Evolutionary conservation across 306 rosid genomes (phyloP).

Genomic region (Coriaria nepalensis): DNA sequence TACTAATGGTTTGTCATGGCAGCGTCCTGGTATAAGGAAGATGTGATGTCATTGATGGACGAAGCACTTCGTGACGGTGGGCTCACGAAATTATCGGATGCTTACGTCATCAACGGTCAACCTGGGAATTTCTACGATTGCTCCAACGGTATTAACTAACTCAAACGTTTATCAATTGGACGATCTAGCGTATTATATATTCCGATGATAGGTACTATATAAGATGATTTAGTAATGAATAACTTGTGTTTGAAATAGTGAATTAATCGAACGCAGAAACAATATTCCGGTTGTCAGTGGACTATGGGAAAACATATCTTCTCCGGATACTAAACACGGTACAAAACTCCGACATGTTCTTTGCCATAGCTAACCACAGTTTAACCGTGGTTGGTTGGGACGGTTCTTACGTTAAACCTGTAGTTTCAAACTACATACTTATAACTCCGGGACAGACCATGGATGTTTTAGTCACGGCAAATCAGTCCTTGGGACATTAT

Average conservation of each 20-base stretch:
- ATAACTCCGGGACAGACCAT: conserved; percentile 43
- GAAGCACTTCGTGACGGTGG: too few species aligned
- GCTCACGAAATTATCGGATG: too few species aligned
- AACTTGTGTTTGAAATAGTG: background rate
- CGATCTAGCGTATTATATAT: too few species aligned
- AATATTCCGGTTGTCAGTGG: conserved; percentile 24
- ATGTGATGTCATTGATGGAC: too few species aligned
- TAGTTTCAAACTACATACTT: conserved; percentile 19
- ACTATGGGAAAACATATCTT: conserved; percentile 27
- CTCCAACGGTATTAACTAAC: conserved; percentile 2
- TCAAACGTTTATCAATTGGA: background rate
- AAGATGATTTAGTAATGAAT: background rate
- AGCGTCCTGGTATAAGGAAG: too few species aligned
- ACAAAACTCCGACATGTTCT: conserved; percentile 23
- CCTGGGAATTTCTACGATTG: background rate
- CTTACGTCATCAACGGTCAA: too few species aligned
- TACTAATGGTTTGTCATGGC: too few species aligned
- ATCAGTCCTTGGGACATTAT: conserved; percentile 23
- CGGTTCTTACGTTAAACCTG: conserved; percentile 25
- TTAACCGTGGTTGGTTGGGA: conserved; percentile 37
- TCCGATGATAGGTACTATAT: background rate
- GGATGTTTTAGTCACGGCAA: conserved; percentile 30
- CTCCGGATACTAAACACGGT: conserved; percentile 35
- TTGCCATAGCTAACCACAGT: conserved; percentile 31
- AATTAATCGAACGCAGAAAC: conserved; percentile 6